A percentile compares a stretch with the other conserved stretches of the same genome.
These are phyloP conservation scores for Curvularia sp. DNA, from an alignment of 2,329 filamentous ascomycete species.

Conservation along the genomic window DNA sequence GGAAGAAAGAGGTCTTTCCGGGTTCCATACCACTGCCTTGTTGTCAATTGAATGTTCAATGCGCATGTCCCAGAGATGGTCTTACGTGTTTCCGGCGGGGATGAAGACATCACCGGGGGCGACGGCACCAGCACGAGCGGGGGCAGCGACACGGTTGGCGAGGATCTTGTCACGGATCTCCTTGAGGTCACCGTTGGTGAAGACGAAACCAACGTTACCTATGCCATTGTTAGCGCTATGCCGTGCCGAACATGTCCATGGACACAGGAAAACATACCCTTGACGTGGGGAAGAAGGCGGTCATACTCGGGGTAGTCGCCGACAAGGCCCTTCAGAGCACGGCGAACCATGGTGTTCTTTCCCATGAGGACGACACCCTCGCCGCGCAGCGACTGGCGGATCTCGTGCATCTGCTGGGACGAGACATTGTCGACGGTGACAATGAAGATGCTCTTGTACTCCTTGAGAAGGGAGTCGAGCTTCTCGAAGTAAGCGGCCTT, in stretches of 20 bases:
- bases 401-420: slow-evolving; percentile 99
- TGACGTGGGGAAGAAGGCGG: slow-evolving; percentile 93
- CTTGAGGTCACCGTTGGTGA: slow-evolving; percentile 98
- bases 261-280: slow-evolving; percentile 60
- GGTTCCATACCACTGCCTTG: slow-evolving; percentile 84
- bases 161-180: slow-evolving; percentile 91
- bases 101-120: slow-evolving; percentile 93
- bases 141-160: slow-evolving; percentile 95
- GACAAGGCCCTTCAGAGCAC: slow-evolving; percentile 95
- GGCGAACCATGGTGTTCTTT: slow-evolving; percentile 99
- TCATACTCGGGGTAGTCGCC: slow-evolving; percentile 94
- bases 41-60: slow-evolving; percentile 24
- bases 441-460: slow-evolving; percentile 98
- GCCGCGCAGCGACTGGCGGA: slow-evolving; percentile 87
- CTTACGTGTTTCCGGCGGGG: slow-evolving; percentile 89
- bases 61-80: slow-evolving; percentile 1
- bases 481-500: slow-evolving; percentile 99
- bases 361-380: slow-evolving; percentile 98
- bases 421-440: slow-evolving; percentile 94
- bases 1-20: slow-evolving; percentile 99
- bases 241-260: slow-evolving; percentile 1
- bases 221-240: slow-evolving; percentile 26
- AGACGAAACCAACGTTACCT: slow-evolving; percentile 96
- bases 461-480: slow-evolving; percentile 96
- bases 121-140: slow-evolving; percentile 95